Percentiles rank a stretch among this genome's conserved stretches.
These are phyloP conservation scores for Teunomyces panamensis DNA, from an alignment of 805 yeast species.

Conservation along the genomic window DNA sequence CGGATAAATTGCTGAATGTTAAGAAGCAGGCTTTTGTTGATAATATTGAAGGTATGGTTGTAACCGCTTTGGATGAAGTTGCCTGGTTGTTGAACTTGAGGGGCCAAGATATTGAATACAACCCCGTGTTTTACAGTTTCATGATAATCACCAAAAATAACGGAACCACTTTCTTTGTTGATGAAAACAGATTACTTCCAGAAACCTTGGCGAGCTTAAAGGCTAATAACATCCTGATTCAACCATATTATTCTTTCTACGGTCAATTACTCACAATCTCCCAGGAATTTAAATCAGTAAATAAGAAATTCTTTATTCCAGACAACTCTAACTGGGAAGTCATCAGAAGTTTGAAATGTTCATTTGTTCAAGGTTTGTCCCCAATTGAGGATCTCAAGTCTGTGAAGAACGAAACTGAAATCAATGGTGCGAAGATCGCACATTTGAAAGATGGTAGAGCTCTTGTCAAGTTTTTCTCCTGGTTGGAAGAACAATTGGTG, in stretches of 20 bases:
- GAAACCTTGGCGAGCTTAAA: slow-evolving; percentile 24
- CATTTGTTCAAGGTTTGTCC: slow-evolving; percentile 28
- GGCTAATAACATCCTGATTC: slow-evolving; percentile 25
- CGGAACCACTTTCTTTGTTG: slow-evolving; percentile 41
- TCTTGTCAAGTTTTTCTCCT: slow-evolving; percentile 49
- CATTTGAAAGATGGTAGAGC: slow-evolving; percentile 62
- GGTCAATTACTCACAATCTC: slow-evolving; percentile 38
- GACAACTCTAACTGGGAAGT: slow-evolving; percentile 40
- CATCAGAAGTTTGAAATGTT: slow-evolving; percentile 30
- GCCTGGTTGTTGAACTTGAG: slow-evolving; percentile 54
- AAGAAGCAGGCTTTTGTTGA: slow-evolving; percentile 11
- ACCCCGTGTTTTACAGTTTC: slow-evolving; percentile 51
- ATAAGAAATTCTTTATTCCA: slow-evolving; percentile 31
- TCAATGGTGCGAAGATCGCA: slow-evolving; percentile 49
- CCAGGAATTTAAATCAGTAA: slow-evolving; percentile 27
- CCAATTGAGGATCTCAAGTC: slow-evolving; percentile 51
- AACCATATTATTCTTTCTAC: slow-evolving; percentile 48
- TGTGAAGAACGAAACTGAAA: slow-evolving; percentile 48
- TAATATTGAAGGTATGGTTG: slow-evolving; percentile 35
- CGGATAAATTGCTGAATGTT: slow-evolving; percentile 54
- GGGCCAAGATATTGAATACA: slow-evolving; percentile 54
- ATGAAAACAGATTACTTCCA: slow-evolving; percentile 37
- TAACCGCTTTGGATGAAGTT: slow-evolving; percentile 49
- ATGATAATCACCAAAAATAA: slow-evolving; percentile 29
- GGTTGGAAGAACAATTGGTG: slow-evolving; percentile 55